These are phyloP conservation scores for Maudiozyma pseudohumilis DNA, from an alignment of 805 yeast species.

Conservation along the genomic window DNA sequence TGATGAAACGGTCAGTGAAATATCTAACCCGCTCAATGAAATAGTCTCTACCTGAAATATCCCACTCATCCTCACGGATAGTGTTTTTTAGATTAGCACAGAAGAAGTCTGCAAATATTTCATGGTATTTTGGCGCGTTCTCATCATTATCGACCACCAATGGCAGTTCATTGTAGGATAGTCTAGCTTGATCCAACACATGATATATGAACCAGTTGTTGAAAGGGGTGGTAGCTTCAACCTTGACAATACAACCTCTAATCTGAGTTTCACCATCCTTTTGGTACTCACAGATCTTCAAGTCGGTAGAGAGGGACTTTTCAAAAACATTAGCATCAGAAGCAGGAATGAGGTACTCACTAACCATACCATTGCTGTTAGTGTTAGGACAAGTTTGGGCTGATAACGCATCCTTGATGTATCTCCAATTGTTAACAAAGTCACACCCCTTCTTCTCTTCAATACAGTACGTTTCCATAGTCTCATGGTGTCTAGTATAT, in stretches of 20 bases:
- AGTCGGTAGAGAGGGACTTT: slow-evolving; percentile 10
- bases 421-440: slow-evolving; percentile 24
- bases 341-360: slow-evolving; percentile 14
- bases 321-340: slow-evolving; percentile 15
- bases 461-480: slow-evolving; percentile 15
- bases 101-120: slow-evolving; percentile 34
- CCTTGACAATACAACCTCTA: slow-evolving; percentile 32
- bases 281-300: slow-evolving; percentile 29
- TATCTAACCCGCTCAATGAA: slow-evolving; percentile 37
- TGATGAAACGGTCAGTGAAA: slow-evolving; percentile 39
- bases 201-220: slow-evolving; percentile 33
- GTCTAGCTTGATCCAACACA: slow-evolving; percentile 29
- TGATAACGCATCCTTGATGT: slow-evolving; percentile 8
- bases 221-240: slow-evolving; percentile 24
- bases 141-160: slow-evolving; percentile 1
- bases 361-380: slow-evolving; percentile 7
- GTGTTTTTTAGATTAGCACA: slow-evolving; percentile 40
- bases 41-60: slow-evolving; percentile 33
- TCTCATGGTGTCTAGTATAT: slow-evolving; percentile 26
- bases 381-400: slow-evolving; percentile 6
- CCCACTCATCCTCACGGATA: slow-evolving; percentile 41
- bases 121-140: slow-evolving; percentile 17
- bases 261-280: slow-evolving; percentile 25
- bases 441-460: slow-evolving; percentile 29
- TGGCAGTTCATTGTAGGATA: slow-evolving; percentile 18